These are phyloP conservation scores for Aleurites moluccanus DNA, from an alignment of 441 rosid genomes.

Conservation along the genomic window DNA sequence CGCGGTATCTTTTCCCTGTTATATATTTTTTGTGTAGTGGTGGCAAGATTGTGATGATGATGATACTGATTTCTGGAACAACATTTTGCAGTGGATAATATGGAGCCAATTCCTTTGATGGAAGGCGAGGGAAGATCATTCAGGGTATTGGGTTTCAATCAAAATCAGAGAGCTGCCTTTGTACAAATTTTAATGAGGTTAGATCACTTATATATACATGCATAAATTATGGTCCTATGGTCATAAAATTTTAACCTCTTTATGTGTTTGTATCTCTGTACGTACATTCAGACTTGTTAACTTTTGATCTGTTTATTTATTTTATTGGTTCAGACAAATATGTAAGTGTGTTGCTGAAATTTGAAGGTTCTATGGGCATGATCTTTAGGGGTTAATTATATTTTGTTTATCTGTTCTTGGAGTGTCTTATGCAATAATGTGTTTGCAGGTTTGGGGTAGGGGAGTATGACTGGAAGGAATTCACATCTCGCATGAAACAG, in stretches of 20 bases:
- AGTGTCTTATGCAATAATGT: slow-evolving; percentile 23
- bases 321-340: not conserved
- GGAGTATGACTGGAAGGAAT: slow-evolving; percentile 91
- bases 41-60: slow-evolving; percentile 6
- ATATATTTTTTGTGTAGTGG: slow-evolving; percentile 13
- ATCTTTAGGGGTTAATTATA: slow-evolving; percentile 6
- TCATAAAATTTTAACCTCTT: not conserved
- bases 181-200: slow-evolving; percentile 96
- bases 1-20: slow-evolving; percentile 52
- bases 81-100: slow-evolving; percentile 53
- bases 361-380: too few species aligned
- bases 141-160: slow-evolving; percentile 91
- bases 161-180: slow-evolving; percentile 93
- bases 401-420: slow-evolving; percentile 4
- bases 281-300: not conserved
- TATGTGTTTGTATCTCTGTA: not conserved
- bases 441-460: slow-evolving; percentile 87
- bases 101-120: slow-evolving; percentile 85
- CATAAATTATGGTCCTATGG: not conserved
- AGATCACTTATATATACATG: not conserved
- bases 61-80: slow-evolving; percentile 21
- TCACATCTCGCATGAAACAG: slow-evolving; percentile 82
- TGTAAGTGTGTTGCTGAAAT: slow-evolving; percentile 1
- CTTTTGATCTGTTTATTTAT: slow-evolving; percentile 3
- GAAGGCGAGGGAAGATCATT: slow-evolving; percentile 99